Base-by-base conservation (phyloP, 1,139 yeast genomes). In the Pichia sp. region DNA sequence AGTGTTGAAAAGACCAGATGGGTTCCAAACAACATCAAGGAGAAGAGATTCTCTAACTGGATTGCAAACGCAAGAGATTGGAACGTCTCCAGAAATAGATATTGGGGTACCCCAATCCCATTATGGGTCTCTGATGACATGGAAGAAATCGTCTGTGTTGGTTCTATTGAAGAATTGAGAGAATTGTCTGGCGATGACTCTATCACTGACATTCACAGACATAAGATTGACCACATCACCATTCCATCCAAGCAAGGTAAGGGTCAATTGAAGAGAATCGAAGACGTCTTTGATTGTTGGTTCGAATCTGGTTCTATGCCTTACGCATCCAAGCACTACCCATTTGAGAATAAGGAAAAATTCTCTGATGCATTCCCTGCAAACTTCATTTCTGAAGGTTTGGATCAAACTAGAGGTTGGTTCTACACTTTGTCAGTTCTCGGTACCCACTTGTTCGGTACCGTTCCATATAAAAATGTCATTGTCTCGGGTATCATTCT, bases 401-500 rank as follows among this genome's bases (percentile, higher is more conserved):
- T 91, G 52, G 99, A 91, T 67, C 99, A 91, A 69, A 91, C 99
- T 37, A 85, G 99, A 76, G 99, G 99, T 59, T 91, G 99, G 99
- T 93, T 93, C 67, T 93, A 93, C 64, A 91, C 98, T 34, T 72
- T 93, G 59, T 81, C 95, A 29, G 96, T 93, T 20, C 72, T 93
- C 54, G 98, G 98, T 60, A 86, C 96, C 41, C 97, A 91, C 52
- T 68, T 93, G 54, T 91, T 91, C 67, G 82, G 83, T 53, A 74
- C 79, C 41, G 94, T 94, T 45, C 97, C 98, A 32, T 93, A 84
- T 70, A 71, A 91, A 63, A 93, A 93, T 60, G 96, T 91, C 51
- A 86, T 91, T 60, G 98, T 93, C 38, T 74, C 88, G 32, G 99
- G 99, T 69, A 84, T 93, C 58, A 96, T 93, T 29, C 73, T 93